phyloP scores from a whole-genome alignment of 1,284 basidiomycete species.

The Puccinia horiana region DNA sequence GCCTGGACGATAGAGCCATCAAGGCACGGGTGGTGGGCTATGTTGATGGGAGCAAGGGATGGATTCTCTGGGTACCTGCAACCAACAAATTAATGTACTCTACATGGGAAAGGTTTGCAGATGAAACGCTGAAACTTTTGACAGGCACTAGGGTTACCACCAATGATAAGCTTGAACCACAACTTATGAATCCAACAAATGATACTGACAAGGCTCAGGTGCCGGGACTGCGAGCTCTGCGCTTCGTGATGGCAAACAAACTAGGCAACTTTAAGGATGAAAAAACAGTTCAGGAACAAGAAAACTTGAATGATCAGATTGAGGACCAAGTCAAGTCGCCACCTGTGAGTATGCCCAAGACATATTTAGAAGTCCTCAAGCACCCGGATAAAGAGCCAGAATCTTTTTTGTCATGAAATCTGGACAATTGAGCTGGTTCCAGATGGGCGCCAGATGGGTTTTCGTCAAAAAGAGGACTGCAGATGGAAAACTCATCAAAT shows the following conservation, averaged over 20 bases:
- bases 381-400: background rate
- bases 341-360: background rate
- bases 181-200: background rate
- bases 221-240: background rate
- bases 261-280: background rate
- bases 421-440: background rate
- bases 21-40: constrained; percentile 1
- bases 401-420: background rate
- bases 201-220: background rate
- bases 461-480: background rate
- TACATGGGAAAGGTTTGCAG: background rate
- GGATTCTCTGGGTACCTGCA: constrained; percentile 8
- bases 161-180: background rate
- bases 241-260: background rate
- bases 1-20: constrained; percentile 4
- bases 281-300: background rate
- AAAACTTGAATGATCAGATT: background rate
- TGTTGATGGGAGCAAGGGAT: background rate
- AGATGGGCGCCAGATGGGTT: constrained; percentile 11
- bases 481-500: background rate
- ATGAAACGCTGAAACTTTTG: background rate
- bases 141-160: background rate
- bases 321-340: background rate
- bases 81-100: background rate
- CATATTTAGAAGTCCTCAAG: background rate